Evolutionary conservation across 2,329 filamentous ascomycete species (phyloP), one percentile per base, ranked within the genome.

Genomic region (Helminthosporium solani): DNA sequence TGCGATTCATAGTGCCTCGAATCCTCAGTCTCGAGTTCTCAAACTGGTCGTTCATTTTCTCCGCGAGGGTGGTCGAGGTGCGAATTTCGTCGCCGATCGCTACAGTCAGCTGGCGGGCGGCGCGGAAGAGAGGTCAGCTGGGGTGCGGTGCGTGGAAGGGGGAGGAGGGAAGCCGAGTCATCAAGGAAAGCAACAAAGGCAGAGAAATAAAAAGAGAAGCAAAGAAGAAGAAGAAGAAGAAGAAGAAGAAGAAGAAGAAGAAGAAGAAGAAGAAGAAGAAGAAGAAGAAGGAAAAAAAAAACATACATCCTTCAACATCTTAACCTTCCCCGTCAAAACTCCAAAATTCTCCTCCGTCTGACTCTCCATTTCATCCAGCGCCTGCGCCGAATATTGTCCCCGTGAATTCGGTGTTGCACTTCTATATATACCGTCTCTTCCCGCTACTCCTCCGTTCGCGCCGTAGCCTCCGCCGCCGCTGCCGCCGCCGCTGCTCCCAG

Each of bases 1-100:
- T 99, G 48, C 91, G 80, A 68, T 90, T 96, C 94, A 99, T 97
- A 15, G 95, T 97, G 43, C 92, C 90, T 35, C 85, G 82, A 52
- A 99, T 76, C 53, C 88, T 82, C 42, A 90, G 74, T 27, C 91
- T 78, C 42, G 92, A 95, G 60, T 82, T 84, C 68, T 97, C 92
- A 67, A 97, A 99, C 4, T 84, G 82, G 64, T 96, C 89, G 71
- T 97, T 97, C 86, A 99, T 96, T 73, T 90, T 92, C 61, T 96
- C 90, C 2, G 90, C 88, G 3, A 97, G 79, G 2, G 88, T 85
- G 2, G 89, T 88, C 12, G 88, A 94, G 53, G 95, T 88, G 58
- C 92, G 83, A 63, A 97, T 97, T 73, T 97, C 94, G 65, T 95
- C 89, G 54, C 94, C 94, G 57, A 99, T 99, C 4, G 91, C 89